Evolutionary conservation across 768 basidiomycete genomes (phyloP).

Genomic region (Xerocomus potaroensis): DNA sequence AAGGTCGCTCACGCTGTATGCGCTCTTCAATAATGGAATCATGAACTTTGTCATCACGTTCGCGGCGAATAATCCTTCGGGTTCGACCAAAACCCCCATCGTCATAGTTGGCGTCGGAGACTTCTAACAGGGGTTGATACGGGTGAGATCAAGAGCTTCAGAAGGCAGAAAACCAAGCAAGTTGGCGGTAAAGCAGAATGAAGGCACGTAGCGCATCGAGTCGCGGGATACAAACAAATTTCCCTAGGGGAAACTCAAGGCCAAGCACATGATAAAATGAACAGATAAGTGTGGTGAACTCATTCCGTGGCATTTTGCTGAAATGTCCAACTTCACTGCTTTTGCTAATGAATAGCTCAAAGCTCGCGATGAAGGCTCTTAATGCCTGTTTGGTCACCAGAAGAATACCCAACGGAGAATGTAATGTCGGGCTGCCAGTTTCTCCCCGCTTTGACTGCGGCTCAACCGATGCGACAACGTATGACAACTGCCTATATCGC

Average conservation of each 20-base stretch:
- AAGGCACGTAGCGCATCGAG: constrained; percentile 43
- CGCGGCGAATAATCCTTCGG: constrained; percentile 58
- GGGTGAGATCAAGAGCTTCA: constrained; percentile 44
- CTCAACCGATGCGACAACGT: constrained; percentile 33
- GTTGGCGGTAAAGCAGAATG: constrained; percentile 39
- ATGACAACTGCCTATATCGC: constrained; percentile 39
- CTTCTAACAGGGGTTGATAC: constrained; percentile 54
- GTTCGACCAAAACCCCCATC: constrained; percentile 46
- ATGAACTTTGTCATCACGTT: constrained; percentile 86
- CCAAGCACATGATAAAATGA: constrained; percentile 16
- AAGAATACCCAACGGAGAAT: constrained; percentile 20
- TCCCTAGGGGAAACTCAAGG: constrained; percentile 25
- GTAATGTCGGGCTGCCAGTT: constrained; percentile 34
- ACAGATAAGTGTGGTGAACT: constrained; percentile 22
- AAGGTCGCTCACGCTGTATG: constrained; percentile 89
- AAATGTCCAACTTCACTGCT: constrained; percentile 38
- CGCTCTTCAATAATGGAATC: constrained; percentile 92
- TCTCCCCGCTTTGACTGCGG: constrained; percentile 51
- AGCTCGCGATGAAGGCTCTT: constrained; percentile 40
- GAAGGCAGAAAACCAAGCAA: constrained; percentile 40
- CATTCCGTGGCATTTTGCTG: constrained; percentile 27
- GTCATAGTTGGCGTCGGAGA: constrained; percentile 51
- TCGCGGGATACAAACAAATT: constrained; percentile 24
- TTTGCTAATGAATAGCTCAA: constrained; percentile 46
- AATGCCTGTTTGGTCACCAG: constrained; percentile 25